Percentiles rank a stretch among this genome's conserved stretches.
Evolutionary conservation across 192 early-diverging fungal species (phyloP).

Genomic region (Phlyctochytrium planicorne): DNA sequence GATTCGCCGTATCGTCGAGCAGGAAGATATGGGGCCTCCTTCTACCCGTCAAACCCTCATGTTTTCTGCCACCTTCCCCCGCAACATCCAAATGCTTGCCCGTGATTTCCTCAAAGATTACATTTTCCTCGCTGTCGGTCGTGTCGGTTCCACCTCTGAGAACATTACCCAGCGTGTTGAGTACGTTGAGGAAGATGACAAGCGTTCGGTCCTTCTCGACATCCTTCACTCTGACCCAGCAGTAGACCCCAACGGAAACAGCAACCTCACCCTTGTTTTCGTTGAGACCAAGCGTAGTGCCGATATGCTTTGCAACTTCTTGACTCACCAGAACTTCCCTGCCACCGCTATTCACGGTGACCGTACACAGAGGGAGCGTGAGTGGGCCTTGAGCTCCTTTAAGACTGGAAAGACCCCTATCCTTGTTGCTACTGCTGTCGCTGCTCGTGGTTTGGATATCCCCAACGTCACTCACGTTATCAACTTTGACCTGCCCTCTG

Average conservation of each 20-base stretch:
- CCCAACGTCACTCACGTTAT: slow-evolving; percentile 85
- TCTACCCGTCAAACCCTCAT: slow-evolving; percentile 84
- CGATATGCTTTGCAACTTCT: slow-evolving; percentile 82
- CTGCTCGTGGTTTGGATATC: slow-evolving; percentile 93
- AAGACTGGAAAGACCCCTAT: slow-evolving; percentile 70
- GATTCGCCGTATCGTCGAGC: slow-evolving; percentile 80
- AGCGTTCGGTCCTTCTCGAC: slow-evolving; percentile 84
- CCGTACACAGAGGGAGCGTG: slow-evolving; percentile 92
- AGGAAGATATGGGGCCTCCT: slow-evolving; percentile 68
- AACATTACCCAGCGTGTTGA: slow-evolving; percentile 94
- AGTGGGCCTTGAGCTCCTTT: slow-evolving; percentile 87
- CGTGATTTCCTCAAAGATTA: slow-evolving; percentile 81
- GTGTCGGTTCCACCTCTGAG: slow-evolving; percentile 91
- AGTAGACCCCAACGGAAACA: slow-evolving; percentile 31
- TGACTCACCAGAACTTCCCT: slow-evolving; percentile 74
- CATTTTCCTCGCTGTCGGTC: slow-evolving; percentile 85
- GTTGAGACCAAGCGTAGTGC: slow-evolving; percentile 96
- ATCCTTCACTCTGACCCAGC: slow-evolving; percentile 54
- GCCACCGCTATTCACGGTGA: slow-evolving; percentile 98
- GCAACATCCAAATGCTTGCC: slow-evolving; percentile 85
- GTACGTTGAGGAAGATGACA: slow-evolving; percentile 93
- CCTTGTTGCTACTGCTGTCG: slow-evolving; percentile 97
- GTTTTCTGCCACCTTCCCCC: slow-evolving; percentile 98
- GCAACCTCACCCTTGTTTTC: slow-evolving; percentile 87
- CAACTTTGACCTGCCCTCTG: slow-evolving; percentile 77